Base-by-base conservation (phyloP, 805 yeast species). In the Barnettozyma californica region DNA sequence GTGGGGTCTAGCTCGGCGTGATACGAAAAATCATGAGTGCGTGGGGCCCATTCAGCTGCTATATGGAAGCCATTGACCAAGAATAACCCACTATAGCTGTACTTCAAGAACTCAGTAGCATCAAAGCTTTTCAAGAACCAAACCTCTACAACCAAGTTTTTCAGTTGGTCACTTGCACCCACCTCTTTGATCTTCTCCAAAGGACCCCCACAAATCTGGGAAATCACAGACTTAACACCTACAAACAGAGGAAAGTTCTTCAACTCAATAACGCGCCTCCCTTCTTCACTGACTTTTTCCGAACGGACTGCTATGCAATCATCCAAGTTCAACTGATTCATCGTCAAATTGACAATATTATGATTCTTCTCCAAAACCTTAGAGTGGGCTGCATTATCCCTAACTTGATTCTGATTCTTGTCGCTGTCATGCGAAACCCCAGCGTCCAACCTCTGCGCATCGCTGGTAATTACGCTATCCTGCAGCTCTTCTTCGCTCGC, bases 131-230 rank as follows among this genome's bases (percentile, higher is more conserved):
- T 71, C 26, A 77, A 57, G 58, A 83, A 87, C 57, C 75, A 68
- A 2, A 85, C 50, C 50, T 77, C 80, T 10, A 81, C 48, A 9
- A 53, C 8, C 50, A 55, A 34, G 51, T 59, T 39, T 46, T 55
- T 70, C 58, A 68, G 47, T 9, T 51, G 48, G 3, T 51, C 54
- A 29, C 48, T 48, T 11, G 19, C 44, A 2, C 39, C 45, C 7
- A 42, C 23, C n/a, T 35, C 54, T n/a, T 57, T 60, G 26, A 69
- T 55, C 13, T 71, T 73, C 52, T 83, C 87, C 44, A 86, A 63
- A 0, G 88, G 86, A 0, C 95, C 95, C 2, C 94, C 91, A 54
- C 73, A 68, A 0, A 84, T 67, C 46, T 79, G 84, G 1, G 78
- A 59, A 18, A 86, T 54, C 9, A 84, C 65, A 35, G 78, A 68